Percentiles rank a stretch among this genome's conserved stretches.
phyloP scores from a whole-genome alignment of 306 rosid species.

The Hippophae tibetana region DNA sequence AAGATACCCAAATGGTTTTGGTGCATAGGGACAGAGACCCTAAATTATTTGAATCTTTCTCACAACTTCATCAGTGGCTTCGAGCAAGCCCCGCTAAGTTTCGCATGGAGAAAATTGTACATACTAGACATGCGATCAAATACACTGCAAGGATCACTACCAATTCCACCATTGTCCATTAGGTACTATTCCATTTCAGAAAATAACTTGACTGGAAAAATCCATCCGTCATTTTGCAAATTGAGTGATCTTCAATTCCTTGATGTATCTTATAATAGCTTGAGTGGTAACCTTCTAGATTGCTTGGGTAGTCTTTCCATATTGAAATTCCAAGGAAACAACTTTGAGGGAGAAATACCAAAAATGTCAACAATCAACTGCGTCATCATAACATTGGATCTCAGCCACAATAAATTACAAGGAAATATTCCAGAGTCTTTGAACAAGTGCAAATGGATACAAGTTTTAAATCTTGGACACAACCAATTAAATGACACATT shows the following conservation, averaged over 20 bases:
- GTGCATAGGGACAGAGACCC: background rate
- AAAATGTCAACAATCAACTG: no score
- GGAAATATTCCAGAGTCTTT: slow-evolving; percentile 4
- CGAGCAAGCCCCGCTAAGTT: background rate
- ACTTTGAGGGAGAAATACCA: background rate
- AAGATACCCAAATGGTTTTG: slow-evolving; percentile 9
- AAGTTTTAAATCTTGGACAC: slow-evolving; percentile 8
- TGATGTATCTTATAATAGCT: background rate
- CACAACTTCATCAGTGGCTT: background rate
- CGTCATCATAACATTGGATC: background rate
- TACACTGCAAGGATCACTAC: background rate
- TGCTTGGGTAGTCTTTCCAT: background rate
- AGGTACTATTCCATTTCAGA: background rate
- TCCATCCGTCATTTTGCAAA: slow-evolving; percentile 1
- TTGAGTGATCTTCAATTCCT: background rate
- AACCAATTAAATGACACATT: background rate
- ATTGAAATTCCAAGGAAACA: background rate
- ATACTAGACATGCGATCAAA: background rate
- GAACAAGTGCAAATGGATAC: background rate
- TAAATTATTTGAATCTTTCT: background rate
- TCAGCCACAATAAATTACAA: background rate
- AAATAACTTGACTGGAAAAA: background rate
- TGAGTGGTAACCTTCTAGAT: background rate
- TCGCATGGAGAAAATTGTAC: background rate
- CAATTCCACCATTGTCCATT: background rate